Percentiles rank a stretch among this genome's conserved stretches.
Conservation (phyloP, 208 protist genomes). For the Acanthamoeba royreba region DNA sequence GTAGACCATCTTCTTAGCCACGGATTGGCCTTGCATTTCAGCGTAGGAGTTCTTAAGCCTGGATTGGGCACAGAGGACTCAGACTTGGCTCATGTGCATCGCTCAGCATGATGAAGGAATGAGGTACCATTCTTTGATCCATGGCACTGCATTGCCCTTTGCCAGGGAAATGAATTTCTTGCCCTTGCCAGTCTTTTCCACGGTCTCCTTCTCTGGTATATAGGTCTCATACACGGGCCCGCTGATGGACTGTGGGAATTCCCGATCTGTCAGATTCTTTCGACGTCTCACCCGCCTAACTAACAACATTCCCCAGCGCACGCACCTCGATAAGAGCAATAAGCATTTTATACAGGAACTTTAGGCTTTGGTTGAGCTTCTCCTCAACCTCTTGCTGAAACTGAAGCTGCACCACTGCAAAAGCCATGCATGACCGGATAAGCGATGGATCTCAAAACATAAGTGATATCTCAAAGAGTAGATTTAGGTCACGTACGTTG, state of each 20-base stretch:
- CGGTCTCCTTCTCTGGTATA: not conserved
- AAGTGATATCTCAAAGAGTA: no score
- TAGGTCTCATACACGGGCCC: conserved; percentile 1
- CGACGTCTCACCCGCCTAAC: no score
- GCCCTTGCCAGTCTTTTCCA: not conserved
- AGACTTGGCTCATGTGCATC: not conserved
- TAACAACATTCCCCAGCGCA: no score
- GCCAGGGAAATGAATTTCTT: conserved; percentile 27
- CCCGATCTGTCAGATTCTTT: no score
- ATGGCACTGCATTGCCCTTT: conserved; percentile 9
- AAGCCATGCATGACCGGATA: no score
- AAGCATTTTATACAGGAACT: not conserved
- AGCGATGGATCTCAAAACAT: not conserved
- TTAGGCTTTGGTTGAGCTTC: not conserved
- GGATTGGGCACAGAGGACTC: no score
- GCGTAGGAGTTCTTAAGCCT: not conserved
- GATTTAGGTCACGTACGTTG: conserved; percentile 12
- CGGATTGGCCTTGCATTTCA: not conserved
- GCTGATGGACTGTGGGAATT: not conserved
- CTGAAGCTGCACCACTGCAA: conserved; percentile 1
- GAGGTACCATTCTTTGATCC: not conserved
- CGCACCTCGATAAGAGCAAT: not conserved
- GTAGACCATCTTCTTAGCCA: conserved; percentile 35
- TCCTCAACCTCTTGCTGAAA: not conserved
- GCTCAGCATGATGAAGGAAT: not conserved